These are phyloP conservation scores for Arachis stenosperma DNA, from an alignment of 306 rosid genomes.

Conservation along the genomic window DNA sequence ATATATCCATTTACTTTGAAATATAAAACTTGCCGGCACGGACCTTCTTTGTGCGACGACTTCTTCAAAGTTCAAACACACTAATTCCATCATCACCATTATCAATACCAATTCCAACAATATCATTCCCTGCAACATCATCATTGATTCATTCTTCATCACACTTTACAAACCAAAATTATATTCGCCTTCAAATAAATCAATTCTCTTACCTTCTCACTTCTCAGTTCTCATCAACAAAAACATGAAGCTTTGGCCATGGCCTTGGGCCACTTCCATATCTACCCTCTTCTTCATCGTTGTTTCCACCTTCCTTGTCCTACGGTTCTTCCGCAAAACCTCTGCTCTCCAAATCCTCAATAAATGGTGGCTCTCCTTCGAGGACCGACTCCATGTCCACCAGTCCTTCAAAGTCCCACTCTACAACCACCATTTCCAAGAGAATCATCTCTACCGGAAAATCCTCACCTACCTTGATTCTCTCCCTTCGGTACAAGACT, in stretches of 20 bases:
- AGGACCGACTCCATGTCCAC: conserved; percentile 57
- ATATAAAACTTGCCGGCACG: conserved; percentile 53
- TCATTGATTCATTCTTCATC: neutral
- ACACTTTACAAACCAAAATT: neutral
- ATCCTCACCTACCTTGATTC: conserved; percentile 71
- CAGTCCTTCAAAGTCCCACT: conserved; percentile 78
- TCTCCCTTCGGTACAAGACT: conserved; percentile 76
- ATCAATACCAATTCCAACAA: no score
- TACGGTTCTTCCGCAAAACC: conserved; percentile 63
- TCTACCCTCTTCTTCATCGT: conserved; percentile 43
- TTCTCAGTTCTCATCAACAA: neutral
- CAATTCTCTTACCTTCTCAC: neutral
- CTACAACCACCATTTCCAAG: conserved; percentile 57
- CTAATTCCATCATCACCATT: neutral
- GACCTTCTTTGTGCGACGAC: conserved; percentile 32
- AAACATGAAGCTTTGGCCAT: conserved; percentile 30
- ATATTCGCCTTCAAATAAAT: no score
- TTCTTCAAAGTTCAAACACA: conserved; percentile 32
- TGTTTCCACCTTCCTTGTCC: conserved; percentile 30
- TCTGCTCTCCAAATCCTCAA: conserved; percentile 59
- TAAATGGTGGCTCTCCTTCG: conserved; percentile 60
- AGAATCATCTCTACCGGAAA: conserved; percentile 74
- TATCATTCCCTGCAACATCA: neutral
- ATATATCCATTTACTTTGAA: conserved; percentile 24
- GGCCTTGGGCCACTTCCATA: conserved; percentile 33